These are phyloP conservation scores for Cudoniella acicularis DNA, from an alignment of 495 filamentous ascomycete species.

Conservation along the genomic window DNA sequence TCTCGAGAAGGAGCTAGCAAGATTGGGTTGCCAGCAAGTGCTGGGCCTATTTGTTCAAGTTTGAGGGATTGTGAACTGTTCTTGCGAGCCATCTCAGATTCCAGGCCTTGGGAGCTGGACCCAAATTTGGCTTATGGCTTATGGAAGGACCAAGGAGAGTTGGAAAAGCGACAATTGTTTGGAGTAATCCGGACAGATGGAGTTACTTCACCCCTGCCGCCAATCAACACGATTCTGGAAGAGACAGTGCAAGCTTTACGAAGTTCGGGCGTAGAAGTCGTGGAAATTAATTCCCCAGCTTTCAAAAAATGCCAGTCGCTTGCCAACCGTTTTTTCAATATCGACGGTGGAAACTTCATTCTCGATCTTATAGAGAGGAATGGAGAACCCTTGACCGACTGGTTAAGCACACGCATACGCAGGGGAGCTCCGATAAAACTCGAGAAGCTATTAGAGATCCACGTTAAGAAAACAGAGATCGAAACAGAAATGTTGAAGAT, in stretches of 20 bases:
- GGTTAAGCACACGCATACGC: conserved; percentile 47
- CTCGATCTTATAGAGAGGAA: conserved; percentile 51
- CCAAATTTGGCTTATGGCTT: conserved; percentile 36
- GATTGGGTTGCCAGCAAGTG: conserved; percentile 30
- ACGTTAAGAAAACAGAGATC: conserved; percentile 44
- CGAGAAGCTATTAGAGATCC: conserved; percentile 43
- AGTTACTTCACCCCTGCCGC: conserved; percentile 54
- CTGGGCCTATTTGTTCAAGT: conserved; percentile 41
- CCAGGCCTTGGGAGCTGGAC: conserved; percentile 38
- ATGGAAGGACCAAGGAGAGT: conserved; percentile 29
- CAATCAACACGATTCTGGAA: conserved; percentile 48
- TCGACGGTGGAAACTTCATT: conserved; percentile 50
- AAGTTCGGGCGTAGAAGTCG: conserved; percentile 44
- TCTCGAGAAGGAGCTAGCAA: conserved; percentile 10
- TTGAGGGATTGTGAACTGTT: conserved; percentile 40
- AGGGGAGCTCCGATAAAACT: conserved; percentile 39
- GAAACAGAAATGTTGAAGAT: conserved; percentile 53
- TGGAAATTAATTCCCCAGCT: conserved; percentile 48
- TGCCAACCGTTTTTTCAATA: conserved; percentile 52
- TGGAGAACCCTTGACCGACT: conserved; percentile 55
- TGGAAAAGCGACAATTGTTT: conserved; percentile 38
- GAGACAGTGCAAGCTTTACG: conserved; percentile 44
- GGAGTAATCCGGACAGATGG: conserved; percentile 58
- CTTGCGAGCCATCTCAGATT: conserved; percentile 32
- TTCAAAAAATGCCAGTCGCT: conserved; percentile 50